Conservation (phyloP, 768 basidiomycete genomes). For the Mrakia frigida region DNA sequence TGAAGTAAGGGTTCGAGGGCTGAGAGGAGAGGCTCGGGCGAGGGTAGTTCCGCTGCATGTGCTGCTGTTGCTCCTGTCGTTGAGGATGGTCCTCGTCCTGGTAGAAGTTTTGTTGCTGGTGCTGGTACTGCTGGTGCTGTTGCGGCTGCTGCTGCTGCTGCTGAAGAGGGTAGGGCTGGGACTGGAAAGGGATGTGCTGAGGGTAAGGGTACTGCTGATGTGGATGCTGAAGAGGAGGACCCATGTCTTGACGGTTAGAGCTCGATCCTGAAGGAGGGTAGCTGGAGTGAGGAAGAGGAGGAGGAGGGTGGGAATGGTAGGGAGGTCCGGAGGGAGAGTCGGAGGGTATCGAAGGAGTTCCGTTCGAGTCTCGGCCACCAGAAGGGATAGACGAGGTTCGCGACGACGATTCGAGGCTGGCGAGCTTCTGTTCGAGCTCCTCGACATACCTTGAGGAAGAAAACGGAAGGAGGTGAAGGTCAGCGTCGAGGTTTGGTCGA, state of each 20-base stretch:
- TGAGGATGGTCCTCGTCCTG: not conserved
- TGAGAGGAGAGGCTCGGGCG: not conserved
- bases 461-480: too few species aligned
- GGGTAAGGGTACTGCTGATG: not conserved
- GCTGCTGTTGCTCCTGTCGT: not conserved
- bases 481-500: not conserved
- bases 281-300: not conserved
- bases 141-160: not conserved
- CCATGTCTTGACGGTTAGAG: not conserved
- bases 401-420: not conserved
- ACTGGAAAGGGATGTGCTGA: not conserved
- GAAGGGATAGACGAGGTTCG: not conserved
- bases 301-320: not conserved
- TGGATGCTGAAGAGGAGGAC: not conserved
- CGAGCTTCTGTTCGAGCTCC: conserved; percentile 13
- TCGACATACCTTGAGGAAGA: conserved; percentile 8
- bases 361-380: not conserved
- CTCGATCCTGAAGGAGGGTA: not conserved
- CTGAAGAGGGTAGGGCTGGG: not conserved
- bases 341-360: not conserved
- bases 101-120: not conserved
- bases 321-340: conserved; percentile 2
- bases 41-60: not conserved
- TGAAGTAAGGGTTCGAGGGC: conserved; percentile 11
- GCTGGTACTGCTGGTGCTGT: not conserved